These are phyloP conservation scores for Salix arbutifolia DNA, from an alignment of 345 rosid genomes.

Conservation along the genomic window DNA sequence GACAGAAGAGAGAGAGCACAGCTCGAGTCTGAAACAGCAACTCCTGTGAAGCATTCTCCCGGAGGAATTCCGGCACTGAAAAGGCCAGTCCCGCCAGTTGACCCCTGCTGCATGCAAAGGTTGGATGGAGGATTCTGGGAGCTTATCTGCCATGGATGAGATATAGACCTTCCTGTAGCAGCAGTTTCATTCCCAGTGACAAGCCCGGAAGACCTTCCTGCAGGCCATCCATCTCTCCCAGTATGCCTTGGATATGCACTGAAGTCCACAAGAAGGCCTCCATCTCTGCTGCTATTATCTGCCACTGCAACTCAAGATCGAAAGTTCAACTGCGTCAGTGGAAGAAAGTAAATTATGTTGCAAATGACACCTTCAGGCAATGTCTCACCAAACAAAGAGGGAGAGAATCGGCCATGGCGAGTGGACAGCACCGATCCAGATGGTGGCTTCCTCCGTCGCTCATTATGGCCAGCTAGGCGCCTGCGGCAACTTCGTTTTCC, in stretches of 20 bases:
- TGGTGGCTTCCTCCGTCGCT: slow-evolving; percentile 89
- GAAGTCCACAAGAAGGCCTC: slow-evolving; percentile 59
- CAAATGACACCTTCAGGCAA: neutral
- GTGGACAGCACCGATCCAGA: slow-evolving; percentile 56
- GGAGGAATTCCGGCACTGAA: slow-evolving; percentile 47
- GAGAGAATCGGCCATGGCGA: slow-evolving; percentile 49
- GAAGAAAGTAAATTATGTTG: neutral
- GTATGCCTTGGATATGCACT: slow-evolving; percentile 39
- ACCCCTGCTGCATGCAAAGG: slow-evolving; percentile 51
- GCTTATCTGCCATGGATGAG: slow-evolving; percentile 42
- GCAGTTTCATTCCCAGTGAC: slow-evolving; percentile 24
- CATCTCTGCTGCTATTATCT: slow-evolving; percentile 45
- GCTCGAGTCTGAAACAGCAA: slow-evolving; percentile 48
- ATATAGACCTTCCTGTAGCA: slow-evolving; percentile 29
- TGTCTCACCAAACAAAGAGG: slow-evolving; percentile 55
- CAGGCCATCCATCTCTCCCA: slow-evolving; percentile 40
- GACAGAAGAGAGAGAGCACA: slow-evolving; percentile 99
- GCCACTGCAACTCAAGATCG: slow-evolving; percentile 12
- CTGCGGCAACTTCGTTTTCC: slow-evolving; percentile 94
- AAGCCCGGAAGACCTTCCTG: slow-evolving; percentile 29
- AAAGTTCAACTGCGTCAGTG: neutral
- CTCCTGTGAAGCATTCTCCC: slow-evolving; percentile 65
- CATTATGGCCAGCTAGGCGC: slow-evolving; percentile 92
- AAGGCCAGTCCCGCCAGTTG: slow-evolving; percentile 43
- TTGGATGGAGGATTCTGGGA: slow-evolving; percentile 45